These are phyloP conservation scores for Neoascochyta sp. DNA, from an alignment of 2,329 filamentous ascomycete species.

Conservation along the genomic window DNA sequence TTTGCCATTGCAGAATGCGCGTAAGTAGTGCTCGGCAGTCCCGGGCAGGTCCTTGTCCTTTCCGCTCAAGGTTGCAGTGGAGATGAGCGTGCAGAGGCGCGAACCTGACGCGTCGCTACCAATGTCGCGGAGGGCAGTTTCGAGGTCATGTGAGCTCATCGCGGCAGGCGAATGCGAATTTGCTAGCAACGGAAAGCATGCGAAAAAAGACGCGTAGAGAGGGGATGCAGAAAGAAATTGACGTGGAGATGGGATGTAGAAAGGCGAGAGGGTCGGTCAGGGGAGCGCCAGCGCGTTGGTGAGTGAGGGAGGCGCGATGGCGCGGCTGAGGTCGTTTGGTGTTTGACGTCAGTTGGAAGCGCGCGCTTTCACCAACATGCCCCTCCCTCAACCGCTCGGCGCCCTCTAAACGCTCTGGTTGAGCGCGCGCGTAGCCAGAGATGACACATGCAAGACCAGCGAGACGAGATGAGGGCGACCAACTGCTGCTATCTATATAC, in stretches of 20 bases:
- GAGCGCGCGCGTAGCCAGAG: no score
- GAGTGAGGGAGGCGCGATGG: slow-evolving; percentile 6
- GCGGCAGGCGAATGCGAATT: slow-evolving; percentile 1
- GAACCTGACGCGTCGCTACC: slow-evolving; percentile 18
- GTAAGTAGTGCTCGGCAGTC: slow-evolving; percentile 22
- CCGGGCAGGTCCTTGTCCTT: slow-evolving; percentile 8
- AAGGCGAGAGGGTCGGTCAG: slow-evolving; percentile 1
- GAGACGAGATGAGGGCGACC: no score
- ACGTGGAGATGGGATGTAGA: slow-evolving; percentile 2
- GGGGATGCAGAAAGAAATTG: not conserved
- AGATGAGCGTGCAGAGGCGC: slow-evolving; percentile 15
- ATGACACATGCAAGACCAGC: no score
- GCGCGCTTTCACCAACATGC: slow-evolving; percentile 4
- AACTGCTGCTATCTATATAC: no score
- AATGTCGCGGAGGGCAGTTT: slow-evolving; percentile 18
- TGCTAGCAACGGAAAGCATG: slow-evolving; percentile 5
- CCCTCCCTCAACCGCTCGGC: no score
- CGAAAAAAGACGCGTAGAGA: not conserved
- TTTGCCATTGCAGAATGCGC: slow-evolving; percentile 22
- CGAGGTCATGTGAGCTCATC: slow-evolving; percentile 16
- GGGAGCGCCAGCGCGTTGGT: slow-evolving; percentile 3
- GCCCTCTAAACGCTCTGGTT: no score
- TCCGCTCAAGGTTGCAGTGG: slow-evolving; percentile 9
- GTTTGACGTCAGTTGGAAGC: slow-evolving; percentile 16
- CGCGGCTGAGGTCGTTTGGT: slow-evolving; percentile 7